Conservation (phyloP, 23 red algal genomes). For the Pyropia haitanensis region DNA sequence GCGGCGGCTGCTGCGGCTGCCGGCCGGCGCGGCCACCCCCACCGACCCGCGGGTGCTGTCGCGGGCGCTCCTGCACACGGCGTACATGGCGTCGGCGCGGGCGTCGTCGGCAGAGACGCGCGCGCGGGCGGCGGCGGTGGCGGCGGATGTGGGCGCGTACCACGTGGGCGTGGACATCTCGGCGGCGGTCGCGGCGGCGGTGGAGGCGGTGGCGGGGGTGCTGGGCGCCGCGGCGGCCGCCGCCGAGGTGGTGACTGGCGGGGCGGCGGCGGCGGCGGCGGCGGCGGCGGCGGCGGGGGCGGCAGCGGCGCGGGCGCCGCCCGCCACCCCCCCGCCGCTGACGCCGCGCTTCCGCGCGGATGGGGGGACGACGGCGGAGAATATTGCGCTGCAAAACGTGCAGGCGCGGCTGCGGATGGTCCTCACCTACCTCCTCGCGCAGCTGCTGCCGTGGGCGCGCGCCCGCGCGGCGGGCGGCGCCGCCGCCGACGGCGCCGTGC, state of each 20-base stretch:
- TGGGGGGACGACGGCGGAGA: slow-evolving; percentile 76
- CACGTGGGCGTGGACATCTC: slow-evolving; percentile 75
- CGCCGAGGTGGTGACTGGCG: neutral
- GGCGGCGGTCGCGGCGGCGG: slow-evolving; percentile 41
- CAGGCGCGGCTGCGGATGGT: slow-evolving; percentile 97
- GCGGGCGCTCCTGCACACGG: slow-evolving; percentile 61
- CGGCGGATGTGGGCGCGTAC: slow-evolving; percentile 85
- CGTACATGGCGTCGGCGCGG: slow-evolving; percentile 67
- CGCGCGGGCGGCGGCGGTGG: slow-evolving; percentile 37
- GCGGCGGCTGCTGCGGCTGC: slow-evolving; percentile 49
- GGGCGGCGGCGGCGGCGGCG: slow-evolving; percentile 14
- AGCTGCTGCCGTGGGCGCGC: slow-evolving; percentile 71
- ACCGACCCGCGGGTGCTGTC: slow-evolving; percentile 60
- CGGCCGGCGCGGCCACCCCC: slow-evolving; percentile 26
- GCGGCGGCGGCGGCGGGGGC: slow-evolving; percentile 19
- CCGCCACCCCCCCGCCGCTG: neutral
- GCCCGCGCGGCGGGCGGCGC: slow-evolving; percentile 16
- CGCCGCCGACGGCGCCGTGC: too few species aligned
- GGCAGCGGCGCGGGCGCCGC: slow-evolving; percentile 30
- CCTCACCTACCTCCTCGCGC: slow-evolving; percentile 79
- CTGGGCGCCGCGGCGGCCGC: slow-evolving; percentile 16
- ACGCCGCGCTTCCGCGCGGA: slow-evolving; percentile 63
- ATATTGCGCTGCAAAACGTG: slow-evolving; percentile 84
- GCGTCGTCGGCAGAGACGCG: slow-evolving; percentile 64
- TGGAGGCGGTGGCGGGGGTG: slow-evolving; percentile 50